Conservation (phyloP, 768 basidiomycete species). For the Boletus eberwhitei region DNA sequence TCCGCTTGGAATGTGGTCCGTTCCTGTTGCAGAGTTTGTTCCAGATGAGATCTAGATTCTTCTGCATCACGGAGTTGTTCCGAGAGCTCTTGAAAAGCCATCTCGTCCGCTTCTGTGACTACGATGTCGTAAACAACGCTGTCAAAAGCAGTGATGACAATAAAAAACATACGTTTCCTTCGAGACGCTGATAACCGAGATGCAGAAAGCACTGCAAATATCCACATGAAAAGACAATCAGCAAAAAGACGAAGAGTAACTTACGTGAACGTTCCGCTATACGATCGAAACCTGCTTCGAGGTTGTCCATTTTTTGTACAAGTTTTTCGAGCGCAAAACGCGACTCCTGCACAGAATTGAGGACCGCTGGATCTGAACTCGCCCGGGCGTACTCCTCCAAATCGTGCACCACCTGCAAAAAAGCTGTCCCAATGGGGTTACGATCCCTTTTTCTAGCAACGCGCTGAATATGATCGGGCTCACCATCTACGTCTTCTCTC, state of each 20-base stretch:
- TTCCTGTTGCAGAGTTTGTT: conserved; percentile 56
- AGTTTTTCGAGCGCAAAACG: conserved; percentile 63
- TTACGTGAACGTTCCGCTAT: conserved; percentile 81
- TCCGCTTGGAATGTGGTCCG: conserved; percentile 54
- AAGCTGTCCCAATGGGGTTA: conserved; percentile 38
- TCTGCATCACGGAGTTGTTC: conserved; percentile 62
- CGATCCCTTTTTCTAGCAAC: not conserved
- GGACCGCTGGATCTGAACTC: conserved; percentile 42
- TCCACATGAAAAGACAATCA: conserved; percentile 1
- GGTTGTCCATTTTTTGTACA: conserved; percentile 70
- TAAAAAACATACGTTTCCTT: conserved; percentile 58
- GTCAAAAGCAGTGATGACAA: not conserved
- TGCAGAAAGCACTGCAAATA: conserved; percentile 62
- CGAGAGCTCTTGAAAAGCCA: conserved; percentile 67
- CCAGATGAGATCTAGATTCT: conserved; percentile 55
- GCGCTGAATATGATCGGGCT: conserved; percentile 40
- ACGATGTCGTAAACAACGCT: conserved; percentile 6
- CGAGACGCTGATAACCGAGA: conserved; percentile 68
- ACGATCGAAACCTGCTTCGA: conserved; percentile 79
- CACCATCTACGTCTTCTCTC: conserved; percentile 69
- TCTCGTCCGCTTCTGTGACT: conserved; percentile 76
- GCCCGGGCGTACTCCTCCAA: conserved; percentile 55
- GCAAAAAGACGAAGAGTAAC: conserved; percentile 21
- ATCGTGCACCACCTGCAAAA: conserved; percentile 62
- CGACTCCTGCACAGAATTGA: conserved; percentile 60